Conservation (phyloP, 768 basidiomycete species). For the Tremella yokohamensis region DNA sequence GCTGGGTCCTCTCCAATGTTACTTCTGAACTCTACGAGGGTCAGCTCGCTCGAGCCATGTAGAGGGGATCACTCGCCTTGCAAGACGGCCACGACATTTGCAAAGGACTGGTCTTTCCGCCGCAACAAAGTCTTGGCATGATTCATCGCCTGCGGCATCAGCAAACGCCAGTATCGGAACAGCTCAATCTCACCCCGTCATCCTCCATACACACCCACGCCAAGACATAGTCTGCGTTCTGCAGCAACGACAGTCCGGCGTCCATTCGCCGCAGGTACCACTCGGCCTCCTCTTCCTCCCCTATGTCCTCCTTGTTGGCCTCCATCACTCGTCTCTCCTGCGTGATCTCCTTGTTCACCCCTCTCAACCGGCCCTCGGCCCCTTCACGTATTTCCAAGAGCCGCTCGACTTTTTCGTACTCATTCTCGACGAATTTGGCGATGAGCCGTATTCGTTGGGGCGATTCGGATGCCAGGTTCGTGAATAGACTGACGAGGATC, state of each 20-base stretch:
- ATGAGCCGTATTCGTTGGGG: conserved; percentile 74
- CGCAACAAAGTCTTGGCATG: conserved; percentile 74
- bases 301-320: conserved; percentile 60
- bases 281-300: conserved; percentile 64
- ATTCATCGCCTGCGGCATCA: conserved; percentile 61
- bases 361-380: conserved; percentile 61
- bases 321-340: conserved; percentile 64
- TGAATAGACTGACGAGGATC: conserved; percentile 85
- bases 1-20: conserved; percentile 41
- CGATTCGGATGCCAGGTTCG: conserved; percentile 84
- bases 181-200: conserved; percentile 88
- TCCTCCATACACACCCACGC: conserved; percentile 98
- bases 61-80: conserved; percentile 66
- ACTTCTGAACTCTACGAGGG: conserved; percentile 24
- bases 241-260: conserved; percentile 79
- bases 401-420: conserved; percentile 93
- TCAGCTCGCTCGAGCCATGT: conserved; percentile 30
- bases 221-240: conserved; percentile 87
- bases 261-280: conserved; percentile 86
- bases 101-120: conserved; percentile 67
- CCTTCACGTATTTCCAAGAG: conserved; percentile 79
- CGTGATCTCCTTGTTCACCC: conserved; percentile 65
- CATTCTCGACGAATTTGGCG: conserved; percentile 86
- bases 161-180: neutral
- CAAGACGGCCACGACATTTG: conserved; percentile 69